Percentiles rank a stretch among this genome's conserved stretches.
Conservation (phyloP, 148 eudicot genomes). For the Dianthus caryophyllus region DNA sequence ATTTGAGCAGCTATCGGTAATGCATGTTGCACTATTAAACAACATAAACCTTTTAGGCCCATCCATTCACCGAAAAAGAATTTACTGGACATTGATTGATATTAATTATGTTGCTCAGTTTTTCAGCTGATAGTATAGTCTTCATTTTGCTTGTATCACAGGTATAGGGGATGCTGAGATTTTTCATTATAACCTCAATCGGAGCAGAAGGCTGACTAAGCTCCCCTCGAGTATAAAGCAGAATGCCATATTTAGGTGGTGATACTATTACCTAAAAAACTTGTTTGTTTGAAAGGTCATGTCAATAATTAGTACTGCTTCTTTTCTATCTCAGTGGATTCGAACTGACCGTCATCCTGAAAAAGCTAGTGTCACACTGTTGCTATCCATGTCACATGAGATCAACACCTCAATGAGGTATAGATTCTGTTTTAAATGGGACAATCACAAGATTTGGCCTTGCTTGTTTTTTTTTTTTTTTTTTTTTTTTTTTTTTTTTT, state of each 20-base stretch:
- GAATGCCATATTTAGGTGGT: constrained; percentile 76
- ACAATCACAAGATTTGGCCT: too few species aligned
- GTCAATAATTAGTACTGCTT: constrained; percentile 4
- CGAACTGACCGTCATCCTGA: constrained; percentile 47
- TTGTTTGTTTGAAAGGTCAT: not conserved
- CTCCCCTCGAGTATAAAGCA: constrained; percentile 58
- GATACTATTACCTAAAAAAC: constrained; percentile 5
- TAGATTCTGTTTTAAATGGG: too few species aligned
- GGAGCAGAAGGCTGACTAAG: constrained; percentile 43
- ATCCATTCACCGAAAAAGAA: not conserved
- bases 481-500: too few species aligned
- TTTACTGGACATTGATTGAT: not conserved
- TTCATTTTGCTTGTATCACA: constrained; percentile 21
- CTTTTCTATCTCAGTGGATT: constrained; percentile 59
- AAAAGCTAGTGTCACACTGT: constrained; percentile 41
- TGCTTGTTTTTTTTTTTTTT: too few species aligned
- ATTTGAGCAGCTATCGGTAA: not conserved
- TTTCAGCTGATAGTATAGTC: constrained; percentile 3
- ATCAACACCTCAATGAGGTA: too few species aligned
- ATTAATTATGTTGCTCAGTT: not conserved
- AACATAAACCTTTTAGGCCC: not conserved
- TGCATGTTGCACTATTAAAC: not conserved
- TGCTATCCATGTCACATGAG: too few species aligned
- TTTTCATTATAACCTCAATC: constrained; percentile 47
- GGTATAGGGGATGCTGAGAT: constrained; percentile 56